These are phyloP conservation scores for Phytopythium boreale DNA, from an alignment of 352 stramenopile genomes.

Conservation along the genomic window DNA sequence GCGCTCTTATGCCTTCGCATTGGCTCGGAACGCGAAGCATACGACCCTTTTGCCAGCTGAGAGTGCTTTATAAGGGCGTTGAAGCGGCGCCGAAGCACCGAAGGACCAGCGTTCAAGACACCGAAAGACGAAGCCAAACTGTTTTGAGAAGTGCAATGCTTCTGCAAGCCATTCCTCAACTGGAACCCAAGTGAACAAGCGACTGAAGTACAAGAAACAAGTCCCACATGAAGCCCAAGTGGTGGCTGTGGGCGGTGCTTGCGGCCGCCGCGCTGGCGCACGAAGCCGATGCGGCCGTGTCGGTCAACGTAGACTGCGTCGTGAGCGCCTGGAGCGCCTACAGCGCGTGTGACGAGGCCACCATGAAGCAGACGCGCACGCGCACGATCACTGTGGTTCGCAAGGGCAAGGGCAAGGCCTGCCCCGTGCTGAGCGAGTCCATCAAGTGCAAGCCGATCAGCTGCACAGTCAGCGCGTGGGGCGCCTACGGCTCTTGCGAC, in stretches of 20 bases:
- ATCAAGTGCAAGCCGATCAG: slow-evolving; percentile 38
- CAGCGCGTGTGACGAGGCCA: slow-evolving; percentile 27
- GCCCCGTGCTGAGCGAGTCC: slow-evolving; percentile 31
- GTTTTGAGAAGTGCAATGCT: not conserved
- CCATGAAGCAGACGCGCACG: slow-evolving; percentile 38
- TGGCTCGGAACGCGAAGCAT: not conserved
- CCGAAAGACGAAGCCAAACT: not conserved
- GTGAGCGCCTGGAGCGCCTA: slow-evolving; percentile 43
- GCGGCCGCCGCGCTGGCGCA: not conserved
- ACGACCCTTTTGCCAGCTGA: not conserved
- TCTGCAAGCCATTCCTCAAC: not conserved
- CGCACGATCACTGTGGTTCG: slow-evolving; percentile 15
- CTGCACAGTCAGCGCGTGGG: slow-evolving; percentile 40
- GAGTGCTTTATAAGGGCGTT: not conserved
- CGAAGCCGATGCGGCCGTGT: not conserved
- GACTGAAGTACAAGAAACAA: not conserved
- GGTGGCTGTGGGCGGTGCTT: not conserved
- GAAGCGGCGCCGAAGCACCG: not conserved
- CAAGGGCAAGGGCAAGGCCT: slow-evolving; percentile 27
- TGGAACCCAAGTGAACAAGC: not conserved
- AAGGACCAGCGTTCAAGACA: too few species aligned
- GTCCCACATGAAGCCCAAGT: not conserved
- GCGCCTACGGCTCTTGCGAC: slow-evolving; percentile 32
- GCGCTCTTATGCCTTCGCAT: not conserved
- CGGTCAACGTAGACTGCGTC: slow-evolving; percentile 50